phyloP scores from a whole-genome alignment of 345 rosid species.

The Brassica cretica region DNA sequence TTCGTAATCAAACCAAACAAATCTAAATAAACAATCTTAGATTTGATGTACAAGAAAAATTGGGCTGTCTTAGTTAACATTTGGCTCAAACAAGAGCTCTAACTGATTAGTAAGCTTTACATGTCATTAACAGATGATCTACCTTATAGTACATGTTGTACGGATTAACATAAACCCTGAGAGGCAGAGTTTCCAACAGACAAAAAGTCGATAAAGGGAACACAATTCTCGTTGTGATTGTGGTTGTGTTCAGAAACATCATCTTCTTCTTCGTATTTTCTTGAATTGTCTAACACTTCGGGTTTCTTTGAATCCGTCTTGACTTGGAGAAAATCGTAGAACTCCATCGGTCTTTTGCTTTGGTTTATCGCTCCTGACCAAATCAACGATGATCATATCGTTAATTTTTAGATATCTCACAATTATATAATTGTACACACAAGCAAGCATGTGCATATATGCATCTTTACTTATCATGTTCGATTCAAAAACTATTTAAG shows the following conservation, averaged over 20 bases:
- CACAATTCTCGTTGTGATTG: slow-evolving; percentile 21
- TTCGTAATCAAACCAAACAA: neutral
- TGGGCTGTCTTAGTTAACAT: slow-evolving; percentile 18
- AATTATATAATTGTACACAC: neutral
- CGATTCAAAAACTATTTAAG: neutral
- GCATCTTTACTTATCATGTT: slow-evolving; percentile 2
- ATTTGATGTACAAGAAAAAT: slow-evolving; percentile 14
- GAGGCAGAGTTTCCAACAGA: slow-evolving; percentile 47
- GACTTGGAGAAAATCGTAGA: slow-evolving; percentile 72
- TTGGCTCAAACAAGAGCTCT: slow-evolving; percentile 30
- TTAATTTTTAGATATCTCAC: slow-evolving; percentile 7
- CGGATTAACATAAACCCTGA: slow-evolving; percentile 26
- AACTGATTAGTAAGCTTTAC: slow-evolving; percentile 8
- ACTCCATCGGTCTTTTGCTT: slow-evolving; percentile 45
- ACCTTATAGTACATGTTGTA: slow-evolving; percentile 16
- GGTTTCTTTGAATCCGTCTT: slow-evolving; percentile 60
- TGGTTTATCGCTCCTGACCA: slow-evolving; percentile 25
- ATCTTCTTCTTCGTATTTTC: slow-evolving; percentile 28
- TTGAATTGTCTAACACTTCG: slow-evolving; percentile 50
- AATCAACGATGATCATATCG: neutral
- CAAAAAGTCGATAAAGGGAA: slow-evolving; percentile 60
- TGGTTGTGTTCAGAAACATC: slow-evolving; percentile 25
- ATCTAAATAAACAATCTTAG: neutral
- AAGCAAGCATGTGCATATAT: slow-evolving; percentile 1
- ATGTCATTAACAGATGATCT: slow-evolving; percentile 12